Conservation (phyloP, 139 green algal species). For the Micractinium sp. region DNA sequence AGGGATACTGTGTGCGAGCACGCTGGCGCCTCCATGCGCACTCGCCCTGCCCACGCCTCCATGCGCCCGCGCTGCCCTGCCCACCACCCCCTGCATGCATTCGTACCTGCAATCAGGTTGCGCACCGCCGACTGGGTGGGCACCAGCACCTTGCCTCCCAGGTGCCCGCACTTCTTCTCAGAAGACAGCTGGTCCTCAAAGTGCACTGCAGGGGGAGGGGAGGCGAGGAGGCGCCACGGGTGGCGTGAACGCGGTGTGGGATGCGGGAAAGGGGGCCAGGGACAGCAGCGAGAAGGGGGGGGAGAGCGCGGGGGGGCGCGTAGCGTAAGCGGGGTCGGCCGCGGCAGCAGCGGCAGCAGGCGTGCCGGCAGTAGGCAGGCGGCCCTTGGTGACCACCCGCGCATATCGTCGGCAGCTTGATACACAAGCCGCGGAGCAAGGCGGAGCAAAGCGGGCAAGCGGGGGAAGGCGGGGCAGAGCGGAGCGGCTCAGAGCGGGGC, state of each 20-base stretch:
- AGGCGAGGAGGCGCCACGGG: background rate
- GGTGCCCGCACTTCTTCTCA: conserved; percentile 82
- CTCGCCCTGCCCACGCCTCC: no score
- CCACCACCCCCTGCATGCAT: no score
- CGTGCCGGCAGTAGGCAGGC: no score
- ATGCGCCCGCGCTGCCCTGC: no score
- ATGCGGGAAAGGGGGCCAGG: background rate
- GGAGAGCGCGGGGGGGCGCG: no score
- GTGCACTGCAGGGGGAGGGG: conserved; percentile 65
- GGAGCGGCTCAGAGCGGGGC: no score
- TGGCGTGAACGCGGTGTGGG: background rate
- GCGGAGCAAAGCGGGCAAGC: no score
- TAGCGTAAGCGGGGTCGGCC: no score
- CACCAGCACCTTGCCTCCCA: conserved; percentile 85
- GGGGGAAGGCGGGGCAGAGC: no score
- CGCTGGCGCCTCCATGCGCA: no score
- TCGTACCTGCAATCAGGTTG: conserved; percentile 69
- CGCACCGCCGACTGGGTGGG: conserved; percentile 75
- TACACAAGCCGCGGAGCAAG: background rate
- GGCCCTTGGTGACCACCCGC: background rate
- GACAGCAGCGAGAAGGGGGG: no score
- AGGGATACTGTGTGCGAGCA: no score
- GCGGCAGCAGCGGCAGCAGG: background rate
- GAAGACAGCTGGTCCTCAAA: conserved; percentile 82
- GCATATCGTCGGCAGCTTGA: background rate